Evolutionary conservation across 371 early-diverging fungal species (phyloP), one percentile per base, ranked within the genome.

Genomic region (Capniomyces stellatus): DNA sequence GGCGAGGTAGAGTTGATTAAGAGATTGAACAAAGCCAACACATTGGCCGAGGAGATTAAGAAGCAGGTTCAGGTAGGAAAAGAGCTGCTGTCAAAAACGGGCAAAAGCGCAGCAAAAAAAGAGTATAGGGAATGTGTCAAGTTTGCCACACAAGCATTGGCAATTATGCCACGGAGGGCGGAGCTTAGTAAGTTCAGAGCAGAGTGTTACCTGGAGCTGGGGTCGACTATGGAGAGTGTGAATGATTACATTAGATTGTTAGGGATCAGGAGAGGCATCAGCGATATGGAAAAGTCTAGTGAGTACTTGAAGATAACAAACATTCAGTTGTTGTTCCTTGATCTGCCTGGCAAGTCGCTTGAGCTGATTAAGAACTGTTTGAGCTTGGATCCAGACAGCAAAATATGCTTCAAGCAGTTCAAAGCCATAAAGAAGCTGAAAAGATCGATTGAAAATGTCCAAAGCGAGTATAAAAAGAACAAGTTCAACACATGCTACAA

Each of bases 361-460:
- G 60, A 73, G 0, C 71, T 77, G 56, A 71, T 84, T 43, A 89
- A 89, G 54, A 83, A 83, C 52, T 93, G 92, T 59, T 67, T 92
- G 12, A 77, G 81, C 35, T 79, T 78, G 21, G 95, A 95, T 59
- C 93, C 92, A 0, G 95, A 95, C 47, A 77, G 90, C 62, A 83
- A 83, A 63, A 53, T 68, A 44, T 95, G 93, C 71, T 88, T 87
- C 65, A 63, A 62, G 2, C 57, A 80, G 1, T 88, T 85, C 66
- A 62, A 75, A 19, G 64, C 70, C 46, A 59, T 92, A 28, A 89
- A 88, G 57, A 77, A 77, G 42, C 65, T 83, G n/a, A 84, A 87
- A 46, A 88, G 89, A 62, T 71, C 71, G 2, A 55, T 91, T 22
- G 64, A 69, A 42, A 76, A 74, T 58, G 64, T 83, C 15, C 72